These are phyloP conservation scores for Luffa acutangula DNA, from an alignment of 306 rosid species.

Conservation along the genomic window DNA sequence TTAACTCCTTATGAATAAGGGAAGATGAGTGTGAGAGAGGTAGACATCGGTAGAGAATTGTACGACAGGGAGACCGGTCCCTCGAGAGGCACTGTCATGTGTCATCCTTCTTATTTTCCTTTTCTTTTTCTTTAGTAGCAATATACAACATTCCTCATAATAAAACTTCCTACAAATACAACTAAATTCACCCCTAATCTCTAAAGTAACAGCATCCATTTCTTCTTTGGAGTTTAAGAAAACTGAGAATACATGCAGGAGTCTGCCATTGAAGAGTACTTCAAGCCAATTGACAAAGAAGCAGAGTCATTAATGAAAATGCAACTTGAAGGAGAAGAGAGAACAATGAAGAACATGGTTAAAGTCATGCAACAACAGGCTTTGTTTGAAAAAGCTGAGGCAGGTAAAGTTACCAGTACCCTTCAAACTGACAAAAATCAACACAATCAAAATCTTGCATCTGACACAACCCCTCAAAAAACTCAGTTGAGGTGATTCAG, in stretches of 20 bases:
- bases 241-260: conserved; percentile 41
- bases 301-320: conserved; percentile 62
- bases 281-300: conserved; percentile 79
- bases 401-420: conserved; percentile 20
- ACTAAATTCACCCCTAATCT: background rate
- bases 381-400: conserved; percentile 28
- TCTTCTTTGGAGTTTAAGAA: background rate
- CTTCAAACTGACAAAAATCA: conserved; percentile 18
- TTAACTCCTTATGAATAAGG: background rate
- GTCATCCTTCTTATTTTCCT: background rate
- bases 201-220: background rate
- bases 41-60: background rate
- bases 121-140: background rate
- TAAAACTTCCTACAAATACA: background rate
- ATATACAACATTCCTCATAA: background rate
- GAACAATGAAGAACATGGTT: conserved; percentile 48
- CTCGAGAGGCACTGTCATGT: background rate
- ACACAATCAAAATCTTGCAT: conserved; percentile 19
- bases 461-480: conserved; percentile 23
- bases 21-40: background rate
- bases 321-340: conserved; percentile 71
- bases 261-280: conserved; percentile 70
- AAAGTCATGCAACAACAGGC: conserved; percentile 61
- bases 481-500: conserved; percentile 26
- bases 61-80: background rate